Evolutionary conservation across 257 asterid genomes (phyloP), one percentile per base, ranked within the genome.

Genomic region (Ophiorrhiza pumila): DNA sequence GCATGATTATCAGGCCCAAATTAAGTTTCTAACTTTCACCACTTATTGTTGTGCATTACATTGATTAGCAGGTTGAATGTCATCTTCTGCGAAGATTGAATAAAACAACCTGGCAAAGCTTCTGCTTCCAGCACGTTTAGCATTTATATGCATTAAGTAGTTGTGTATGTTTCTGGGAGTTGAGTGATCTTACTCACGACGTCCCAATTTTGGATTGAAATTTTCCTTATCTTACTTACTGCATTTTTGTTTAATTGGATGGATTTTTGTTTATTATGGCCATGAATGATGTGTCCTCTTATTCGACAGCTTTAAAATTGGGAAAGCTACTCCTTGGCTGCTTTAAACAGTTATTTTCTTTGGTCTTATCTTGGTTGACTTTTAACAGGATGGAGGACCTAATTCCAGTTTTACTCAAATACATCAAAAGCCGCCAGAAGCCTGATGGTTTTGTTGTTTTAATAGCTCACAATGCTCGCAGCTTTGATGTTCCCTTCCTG

Each of bases 321-420:
- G 4, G 4, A 32, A 63, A 45, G 23, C 25, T 46, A 45, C 25
- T 25, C 9, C 50, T 64, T 41, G n/a, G 17, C 18, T 56, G 11
- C 35, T 63, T 22, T 63, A 10, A 4, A 2, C 23, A 50, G 10
- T 17, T 43, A 23, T 7, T 55, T 71, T 66, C 3, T 0, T 34
- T 20, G 31, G 9, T 58, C 73, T 83, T 56, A 72, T 64, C 67
- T 55, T 71, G 46, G 56, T 73, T 80, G 14, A 55, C 41, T 27
- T 73, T 77, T 76, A 80, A 82, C 77, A 94, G 98, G 92, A 94
- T 91, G 98, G 90, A 87, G 90, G 97, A 94, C 69, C 84, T 94
- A 59, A 88, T 94, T 71, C 98, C 98, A 4, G 74, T 91, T 81
- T 78, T 94, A 72, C 76, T 91, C 67, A 73, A 82, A 58, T 94